Evolutionary conservation across 129 eudicot species (phyloP).

Genomic region (Tagetes erecta): DNA sequence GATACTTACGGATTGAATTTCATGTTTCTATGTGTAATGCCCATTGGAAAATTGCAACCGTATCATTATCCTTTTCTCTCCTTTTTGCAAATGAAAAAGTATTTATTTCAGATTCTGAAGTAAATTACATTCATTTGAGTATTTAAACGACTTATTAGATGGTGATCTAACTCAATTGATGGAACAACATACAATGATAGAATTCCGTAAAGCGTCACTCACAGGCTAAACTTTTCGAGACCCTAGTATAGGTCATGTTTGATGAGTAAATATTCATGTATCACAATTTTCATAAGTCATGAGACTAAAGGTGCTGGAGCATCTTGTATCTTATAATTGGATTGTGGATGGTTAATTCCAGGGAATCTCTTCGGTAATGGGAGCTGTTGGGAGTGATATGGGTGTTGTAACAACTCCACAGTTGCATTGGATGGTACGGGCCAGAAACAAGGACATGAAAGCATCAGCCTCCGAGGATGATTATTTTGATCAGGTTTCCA

Average conservation of each 20-base stretch:
- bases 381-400: conserved; percentile 59
- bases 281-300: background rate
- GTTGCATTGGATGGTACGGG: conserved; percentile 96
- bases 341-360: conserved; percentile 30
- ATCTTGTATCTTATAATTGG: background rate
- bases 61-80: background rate
- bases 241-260: background rate
- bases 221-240: background rate
- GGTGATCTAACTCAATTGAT: conserved; percentile 2
- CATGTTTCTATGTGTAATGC: background rate
- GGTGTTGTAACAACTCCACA: conserved; percentile 92
- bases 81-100: background rate
- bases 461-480: conserved; percentile 63
- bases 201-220: background rate
- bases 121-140: background rate
- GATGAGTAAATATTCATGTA: background rate
- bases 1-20: background rate
- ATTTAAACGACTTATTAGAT: background rate
- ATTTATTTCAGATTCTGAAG: background rate
- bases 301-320: background rate
- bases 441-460: conserved; percentile 57
- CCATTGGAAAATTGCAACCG: background rate
- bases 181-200: background rate
- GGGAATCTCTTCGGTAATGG: conserved; percentile 77
- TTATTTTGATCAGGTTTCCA: conserved; percentile 58